phyloP scores from a whole-genome alignment of 2,329 filamentous ascomycete species.

The Fusarium sp. region DNA sequence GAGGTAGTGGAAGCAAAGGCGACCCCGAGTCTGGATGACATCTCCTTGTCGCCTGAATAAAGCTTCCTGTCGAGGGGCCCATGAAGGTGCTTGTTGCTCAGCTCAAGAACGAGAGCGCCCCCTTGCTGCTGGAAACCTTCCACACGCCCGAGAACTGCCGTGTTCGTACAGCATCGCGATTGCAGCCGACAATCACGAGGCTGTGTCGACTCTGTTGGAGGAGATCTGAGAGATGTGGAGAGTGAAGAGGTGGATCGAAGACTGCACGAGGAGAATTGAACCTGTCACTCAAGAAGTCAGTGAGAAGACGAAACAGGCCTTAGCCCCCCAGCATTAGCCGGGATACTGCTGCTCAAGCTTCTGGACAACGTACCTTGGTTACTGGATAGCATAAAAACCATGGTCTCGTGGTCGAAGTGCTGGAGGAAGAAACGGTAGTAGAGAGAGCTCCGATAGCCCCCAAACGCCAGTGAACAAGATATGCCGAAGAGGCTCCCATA shows the following conservation, averaged over 20 bases:
- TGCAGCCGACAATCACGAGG: too few species aligned
- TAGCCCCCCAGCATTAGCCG: background rate
- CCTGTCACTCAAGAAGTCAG: background rate
- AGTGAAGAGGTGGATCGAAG: background rate
- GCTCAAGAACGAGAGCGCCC: background rate
- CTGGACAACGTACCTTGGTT: background rate
- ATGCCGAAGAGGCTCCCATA: too few species aligned
- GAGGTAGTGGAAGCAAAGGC: too few species aligned
- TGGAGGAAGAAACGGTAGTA: too few species aligned
- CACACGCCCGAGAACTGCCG: rapidly evolving
- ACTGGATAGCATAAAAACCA: background rate
- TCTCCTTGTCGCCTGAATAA: background rate
- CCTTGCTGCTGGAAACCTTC: background rate
- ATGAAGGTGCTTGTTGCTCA: background rate
- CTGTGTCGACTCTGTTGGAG: background rate
- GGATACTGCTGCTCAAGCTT: background rate
- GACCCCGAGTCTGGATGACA: background rate
- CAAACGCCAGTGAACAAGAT: too few species aligned
- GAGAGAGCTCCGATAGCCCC: too few species aligned
- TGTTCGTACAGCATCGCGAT: background rate
- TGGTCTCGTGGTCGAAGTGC: too few species aligned
- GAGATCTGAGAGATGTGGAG: background rate
- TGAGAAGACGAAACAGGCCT: too few species aligned
- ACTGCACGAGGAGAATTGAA: background rate
- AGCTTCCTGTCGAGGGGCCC: too few species aligned